phyloP scores from a whole-genome alignment of 2,329 filamentous ascomycete species.

The Chaetomium olivaceum region DNA sequence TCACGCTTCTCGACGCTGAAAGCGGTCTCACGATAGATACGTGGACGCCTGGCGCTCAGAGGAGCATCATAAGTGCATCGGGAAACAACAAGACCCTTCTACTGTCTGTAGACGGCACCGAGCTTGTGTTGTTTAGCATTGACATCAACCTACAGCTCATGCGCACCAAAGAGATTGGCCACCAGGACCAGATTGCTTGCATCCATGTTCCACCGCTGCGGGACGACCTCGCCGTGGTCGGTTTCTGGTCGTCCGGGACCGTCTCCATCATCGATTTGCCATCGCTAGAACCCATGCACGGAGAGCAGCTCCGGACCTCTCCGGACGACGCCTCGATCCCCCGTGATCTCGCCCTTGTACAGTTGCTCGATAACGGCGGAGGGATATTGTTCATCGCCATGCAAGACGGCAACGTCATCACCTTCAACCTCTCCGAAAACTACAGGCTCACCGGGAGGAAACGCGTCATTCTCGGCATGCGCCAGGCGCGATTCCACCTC shows the following conservation, averaged over 20 bases:
- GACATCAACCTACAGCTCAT: slow-evolving; percentile 57
- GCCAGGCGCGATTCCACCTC: slow-evolving; percentile 78
- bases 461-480: slow-evolving; percentile 80
- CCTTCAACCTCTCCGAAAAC: slow-evolving; percentile 70
- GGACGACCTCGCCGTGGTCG: slow-evolving; percentile 70
- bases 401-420: slow-evolving; percentile 88
- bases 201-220: slow-evolving; percentile 70
- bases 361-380: slow-evolving; percentile 64
- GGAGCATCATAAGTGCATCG: slow-evolving; percentile 75
- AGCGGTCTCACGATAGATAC: slow-evolving; percentile 54
- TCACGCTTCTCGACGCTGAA: slow-evolving; percentile 63
- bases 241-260: slow-evolving; percentile 83
- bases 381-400: slow-evolving; percentile 86
- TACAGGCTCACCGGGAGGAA: slow-evolving; percentile 70
- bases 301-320: slow-evolving; percentile 59
- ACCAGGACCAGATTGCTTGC: slow-evolving; percentile 79
- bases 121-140: slow-evolving; percentile 68
- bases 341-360: slow-evolving; percentile 75
- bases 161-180: slow-evolving; percentile 60
- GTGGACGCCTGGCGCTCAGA: slow-evolving; percentile 56
- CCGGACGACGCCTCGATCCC: slow-evolving; percentile 76
- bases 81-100: slow-evolving; percentile 70
- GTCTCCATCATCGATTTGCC: slow-evolving; percentile 72
- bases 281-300: slow-evolving; percentile 62
- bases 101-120: slow-evolving; percentile 74